Base-by-base conservation (phyloP, 2,329 filamentous ascomycete species). In the Drechslerella stenobrocha region DNA sequence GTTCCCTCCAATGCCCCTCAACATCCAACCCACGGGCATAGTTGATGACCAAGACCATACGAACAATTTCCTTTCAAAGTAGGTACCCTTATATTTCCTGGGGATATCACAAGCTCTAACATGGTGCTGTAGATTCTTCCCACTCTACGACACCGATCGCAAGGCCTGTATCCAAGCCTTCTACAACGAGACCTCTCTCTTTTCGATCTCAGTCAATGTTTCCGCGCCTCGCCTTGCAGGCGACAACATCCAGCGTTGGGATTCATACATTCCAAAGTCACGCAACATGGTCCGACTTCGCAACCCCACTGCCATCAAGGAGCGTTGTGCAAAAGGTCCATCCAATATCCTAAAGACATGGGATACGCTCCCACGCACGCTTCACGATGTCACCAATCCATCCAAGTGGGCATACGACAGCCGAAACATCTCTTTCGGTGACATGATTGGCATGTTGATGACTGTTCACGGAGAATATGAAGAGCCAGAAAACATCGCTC, bases 401-500 rank as follows among this genome's bases (percentile, higher is more conserved):
- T 80, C 83, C 73, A 88, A 90, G 72, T 95, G 90, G 81, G 83
- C 90, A 52, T 84, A 95, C 74, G 90, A 95, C 76, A 91, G 89
- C 71, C 86, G 90, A 72, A 82, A 87, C 13, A 79, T 91, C 30
- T 83, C 86, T 1, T 85, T 86, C 30, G 80, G 95, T 22, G 89
- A 88, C 2, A 88, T 92, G 18, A 87, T 88, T 70, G 89, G 90
- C 5, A 82, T 95, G 70, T 81, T 89, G 50, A 83, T 95, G 71
- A 86, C 83, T 5, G 81, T 92, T n/a, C 88, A 93, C 72, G 88
- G 90, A 70, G 88, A 92, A 73, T 95, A 90, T 66, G 85, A 92
- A 48, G 90, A 96, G 74, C 79, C 86, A 15, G 83, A 88, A 71
- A 75, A 78, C 2, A 76, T 77, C 13, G 81, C 80, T 20, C 79